phyloP scores from a whole-genome alignment of 169 alveolate genomes.

The Eimeria maxima region DNA sequence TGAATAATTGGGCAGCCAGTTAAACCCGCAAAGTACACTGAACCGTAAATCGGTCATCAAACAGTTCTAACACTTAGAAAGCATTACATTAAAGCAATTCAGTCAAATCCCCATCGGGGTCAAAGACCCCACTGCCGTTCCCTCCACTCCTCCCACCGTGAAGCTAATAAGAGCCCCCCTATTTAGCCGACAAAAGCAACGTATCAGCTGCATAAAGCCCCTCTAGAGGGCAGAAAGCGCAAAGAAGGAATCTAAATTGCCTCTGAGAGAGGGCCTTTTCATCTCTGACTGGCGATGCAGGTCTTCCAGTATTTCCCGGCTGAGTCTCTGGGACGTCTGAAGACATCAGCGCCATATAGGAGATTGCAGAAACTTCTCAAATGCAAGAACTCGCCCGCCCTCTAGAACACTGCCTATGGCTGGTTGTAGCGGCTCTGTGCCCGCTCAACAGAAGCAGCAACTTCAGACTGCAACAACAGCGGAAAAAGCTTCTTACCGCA shows the following conservation, averaged over 20 bases:
- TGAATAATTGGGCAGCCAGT: too few relatives aligned
- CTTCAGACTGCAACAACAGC: neutral
- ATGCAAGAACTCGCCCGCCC: neutral
- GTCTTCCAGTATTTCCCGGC: slow-evolving; percentile 25
- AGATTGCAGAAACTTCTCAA: too few relatives aligned
- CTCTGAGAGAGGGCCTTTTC: neutral
- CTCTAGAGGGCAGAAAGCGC: slow-evolving; percentile 37
- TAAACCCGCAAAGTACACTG: too few relatives aligned
- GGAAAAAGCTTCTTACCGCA: neutral
- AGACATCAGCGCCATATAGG: neutral
- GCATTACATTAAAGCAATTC: too few relatives aligned
- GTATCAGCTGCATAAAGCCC: neutral
- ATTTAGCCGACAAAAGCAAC: neutral
- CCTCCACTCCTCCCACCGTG: too few relatives aligned
- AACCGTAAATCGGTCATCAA: too few relatives aligned
- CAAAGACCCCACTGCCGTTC: too few relatives aligned
- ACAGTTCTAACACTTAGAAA: too few relatives aligned
- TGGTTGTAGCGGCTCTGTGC: neutral
- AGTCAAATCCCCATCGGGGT: too few relatives aligned
- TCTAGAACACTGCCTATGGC: neutral
- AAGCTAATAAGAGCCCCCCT: neutral
- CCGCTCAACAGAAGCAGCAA: neutral
- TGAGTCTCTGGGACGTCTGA: slow-evolving; percentile 54
- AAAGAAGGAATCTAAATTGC: slow-evolving; percentile 26
- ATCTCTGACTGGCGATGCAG: slow-evolving; percentile 52